Evolutionary conservation across 1,284 basidiomycete genomes (phyloP), one percentile per base, ranked within the genome.

Genomic region (Ceratobasidium theobromae): DNA sequence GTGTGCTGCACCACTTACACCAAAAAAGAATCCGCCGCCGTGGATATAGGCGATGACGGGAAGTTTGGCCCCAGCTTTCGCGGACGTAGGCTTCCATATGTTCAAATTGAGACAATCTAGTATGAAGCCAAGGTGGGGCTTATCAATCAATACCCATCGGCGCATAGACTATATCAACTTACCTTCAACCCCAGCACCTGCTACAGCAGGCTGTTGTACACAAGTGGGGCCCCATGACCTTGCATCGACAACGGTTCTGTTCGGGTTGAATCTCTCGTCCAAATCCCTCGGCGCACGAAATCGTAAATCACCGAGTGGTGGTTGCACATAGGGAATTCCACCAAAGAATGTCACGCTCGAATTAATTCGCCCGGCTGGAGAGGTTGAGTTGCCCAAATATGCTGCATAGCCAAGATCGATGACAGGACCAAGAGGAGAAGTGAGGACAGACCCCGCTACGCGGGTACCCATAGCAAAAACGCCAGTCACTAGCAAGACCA

Each of bases 1-100:
- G 6, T 16, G 28, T 45, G n/a, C n/a, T n/a, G n/a, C n/a, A n/a
- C n/a, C n/a, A 43, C 60, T 30, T n/a, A 52, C 66, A 46, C 65
- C 58, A 55, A 53, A 65, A 32, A 4, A 66, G 71, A 58, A 54
- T 81, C 82, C 82, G 73, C 87, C 86, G 11, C 86, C 86, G 69
- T 88, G 86, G 35, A 86, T 84, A 71, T 86, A 88, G 3, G 85
- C 81, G 28, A 89, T 74, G 1, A 88, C 86, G 0, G 86, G 86
- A n/a, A 85, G 82, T 84, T 40, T 65, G 28, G 72, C 71, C 23
- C 70, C 70, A 45, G 55, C 18, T 21, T 72, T 75, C 9, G 75
- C 75, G 18, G 72, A 71, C 1, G 72, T 70, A 4, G 78, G 77
- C 18, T 76, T 72, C 67, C 79, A 80, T 5, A 80, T 74, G 68